These are phyloP conservation scores for Prunella vulgaris DNA, from an alignment of 257 asterid genomes.

Conservation along the genomic window DNA sequence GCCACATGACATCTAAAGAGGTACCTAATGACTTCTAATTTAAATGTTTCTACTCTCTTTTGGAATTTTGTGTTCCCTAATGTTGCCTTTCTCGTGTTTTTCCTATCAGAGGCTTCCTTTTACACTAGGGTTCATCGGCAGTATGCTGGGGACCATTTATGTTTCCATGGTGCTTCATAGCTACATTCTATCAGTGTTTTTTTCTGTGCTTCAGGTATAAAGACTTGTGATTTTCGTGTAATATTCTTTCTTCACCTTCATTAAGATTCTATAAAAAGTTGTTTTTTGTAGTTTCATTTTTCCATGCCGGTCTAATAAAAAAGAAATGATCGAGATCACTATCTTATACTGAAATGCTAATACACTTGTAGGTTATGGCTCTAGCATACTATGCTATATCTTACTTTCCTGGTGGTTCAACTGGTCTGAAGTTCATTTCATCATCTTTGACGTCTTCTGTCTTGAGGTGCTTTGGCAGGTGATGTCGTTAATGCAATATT, in stretches of 20 bases:
- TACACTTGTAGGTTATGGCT: conserved; percentile 62
- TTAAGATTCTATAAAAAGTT: background rate
- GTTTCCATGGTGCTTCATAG: conserved; percentile 97
- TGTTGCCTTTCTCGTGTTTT: conserved; percentile 10
- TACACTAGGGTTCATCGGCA: conserved; percentile 78
- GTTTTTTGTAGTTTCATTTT: background rate
- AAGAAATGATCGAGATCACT: background rate
- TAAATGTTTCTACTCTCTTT: background rate
- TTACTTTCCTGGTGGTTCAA: conserved; percentile 93
- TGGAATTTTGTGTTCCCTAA: conserved; percentile 21
- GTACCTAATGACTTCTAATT: conserved; percentile 30
- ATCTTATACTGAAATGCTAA: conserved; percentile 11
- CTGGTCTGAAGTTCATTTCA: conserved; percentile 80
- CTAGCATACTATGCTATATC: conserved; percentile 81
- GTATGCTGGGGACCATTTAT: conserved; percentile 88
- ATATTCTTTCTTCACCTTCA: background rate
- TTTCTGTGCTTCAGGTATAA: conserved; percentile 83
- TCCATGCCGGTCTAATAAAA: background rate
- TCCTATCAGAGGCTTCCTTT: conserved; percentile 83
- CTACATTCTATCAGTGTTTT: conserved; percentile 79
- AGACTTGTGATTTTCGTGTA: background rate
- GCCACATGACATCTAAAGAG: conserved; percentile 87
- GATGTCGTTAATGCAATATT: conserved; percentile 20
- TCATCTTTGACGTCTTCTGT: conserved; percentile 71
- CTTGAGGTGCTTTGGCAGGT: conserved; percentile 73